phyloP scores from a whole-genome alignment of 805 yeast genomes.

The Candida taoyuanica region DNA sequence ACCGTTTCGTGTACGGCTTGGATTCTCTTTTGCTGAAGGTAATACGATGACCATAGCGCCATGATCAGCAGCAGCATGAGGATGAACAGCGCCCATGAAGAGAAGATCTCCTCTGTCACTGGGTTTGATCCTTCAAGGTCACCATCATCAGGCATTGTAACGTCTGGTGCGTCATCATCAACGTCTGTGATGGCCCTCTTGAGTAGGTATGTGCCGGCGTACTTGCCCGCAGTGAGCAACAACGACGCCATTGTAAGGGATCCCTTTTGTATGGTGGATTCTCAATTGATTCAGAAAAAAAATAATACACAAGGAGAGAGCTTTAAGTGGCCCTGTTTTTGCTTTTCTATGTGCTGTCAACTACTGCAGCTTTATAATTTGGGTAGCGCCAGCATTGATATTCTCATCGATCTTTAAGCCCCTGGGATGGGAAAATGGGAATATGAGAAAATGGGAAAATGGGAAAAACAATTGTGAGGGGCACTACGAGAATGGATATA shows the following conservation, averaged over 20 bases:
- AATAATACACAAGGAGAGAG: background rate
- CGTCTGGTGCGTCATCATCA: slow-evolving; percentile 31
- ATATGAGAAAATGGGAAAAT: no score
- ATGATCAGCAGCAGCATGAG: slow-evolving; percentile 72
- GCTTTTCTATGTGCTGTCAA: no score
- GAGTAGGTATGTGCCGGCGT: slow-evolving; percentile 21
- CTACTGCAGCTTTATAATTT: background rate
- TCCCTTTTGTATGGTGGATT: background rate
- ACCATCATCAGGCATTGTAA: slow-evolving; percentile 37
- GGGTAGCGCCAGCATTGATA: no score
- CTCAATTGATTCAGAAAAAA: background rate
- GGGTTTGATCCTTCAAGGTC: slow-evolving; percentile 72
- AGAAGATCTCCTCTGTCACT: slow-evolving; percentile 88
- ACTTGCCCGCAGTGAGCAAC: slow-evolving; percentile 20
- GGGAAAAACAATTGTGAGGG: no score
- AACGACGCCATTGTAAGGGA: slow-evolving; percentile 19
- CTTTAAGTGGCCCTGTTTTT: no score
- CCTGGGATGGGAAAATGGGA: no score
- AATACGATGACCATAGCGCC: slow-evolving; percentile 94
- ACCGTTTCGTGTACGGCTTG: slow-evolving; percentile 98
- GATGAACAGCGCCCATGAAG: slow-evolving; percentile 96
- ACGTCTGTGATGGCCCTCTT: slow-evolving; percentile 27
- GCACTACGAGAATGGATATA: no score
- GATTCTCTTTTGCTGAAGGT: slow-evolving; percentile 83
- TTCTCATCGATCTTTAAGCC: no score